Percentiles rank a stretch among this genome's conserved stretches.
These are phyloP conservation scores for Lecanicillium sp. DNA, from an alignment of 2,329 filamentous ascomycete species.

Conservation along the genomic window DNA sequence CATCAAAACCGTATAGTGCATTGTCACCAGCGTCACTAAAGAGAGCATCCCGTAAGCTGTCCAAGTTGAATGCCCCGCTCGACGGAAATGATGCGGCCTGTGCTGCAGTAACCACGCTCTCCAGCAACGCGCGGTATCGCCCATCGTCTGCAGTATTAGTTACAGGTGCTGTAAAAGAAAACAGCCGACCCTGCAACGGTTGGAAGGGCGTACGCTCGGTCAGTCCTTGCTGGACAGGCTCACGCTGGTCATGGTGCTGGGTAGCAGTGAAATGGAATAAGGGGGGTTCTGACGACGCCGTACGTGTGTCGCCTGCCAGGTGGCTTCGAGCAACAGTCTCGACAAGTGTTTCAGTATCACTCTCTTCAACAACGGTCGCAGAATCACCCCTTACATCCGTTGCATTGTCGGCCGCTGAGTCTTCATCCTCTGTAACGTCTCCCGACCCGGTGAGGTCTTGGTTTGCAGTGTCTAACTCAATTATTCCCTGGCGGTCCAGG, in stretches of 20 bases:
- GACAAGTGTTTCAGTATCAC: neutral
- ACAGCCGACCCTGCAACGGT: neutral
- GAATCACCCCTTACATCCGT: neutral
- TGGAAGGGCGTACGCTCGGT: neutral
- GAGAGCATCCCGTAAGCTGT: neutral
- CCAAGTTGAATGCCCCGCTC: neutral
- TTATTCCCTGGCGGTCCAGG: neutral
- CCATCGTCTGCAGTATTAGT: neutral
- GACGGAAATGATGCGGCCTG: neutral
- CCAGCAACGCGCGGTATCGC: neutral
- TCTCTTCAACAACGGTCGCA: neutral
- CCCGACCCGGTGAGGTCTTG: neutral
- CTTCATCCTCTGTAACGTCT: neutral
- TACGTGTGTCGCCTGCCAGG: neutral
- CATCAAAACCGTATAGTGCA: constrained; percentile 9
- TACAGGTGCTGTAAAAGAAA: neutral
- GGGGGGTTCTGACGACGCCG: neutral
- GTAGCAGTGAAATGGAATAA: neutral
- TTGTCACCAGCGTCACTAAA: neutral
- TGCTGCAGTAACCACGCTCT: neutral
- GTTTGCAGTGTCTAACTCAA: neutral
- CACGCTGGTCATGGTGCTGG: too few relatives aligned
- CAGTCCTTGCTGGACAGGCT: too few relatives aligned
- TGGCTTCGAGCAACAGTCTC: neutral
- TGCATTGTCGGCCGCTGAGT: neutral